Percentiles rank a stretch among this genome's conserved stretches.
These are phyloP conservation scores for Clathrospora elynae DNA, from an alignment of 2,329 filamentous ascomycete genomes.

Conservation along the genomic window DNA sequence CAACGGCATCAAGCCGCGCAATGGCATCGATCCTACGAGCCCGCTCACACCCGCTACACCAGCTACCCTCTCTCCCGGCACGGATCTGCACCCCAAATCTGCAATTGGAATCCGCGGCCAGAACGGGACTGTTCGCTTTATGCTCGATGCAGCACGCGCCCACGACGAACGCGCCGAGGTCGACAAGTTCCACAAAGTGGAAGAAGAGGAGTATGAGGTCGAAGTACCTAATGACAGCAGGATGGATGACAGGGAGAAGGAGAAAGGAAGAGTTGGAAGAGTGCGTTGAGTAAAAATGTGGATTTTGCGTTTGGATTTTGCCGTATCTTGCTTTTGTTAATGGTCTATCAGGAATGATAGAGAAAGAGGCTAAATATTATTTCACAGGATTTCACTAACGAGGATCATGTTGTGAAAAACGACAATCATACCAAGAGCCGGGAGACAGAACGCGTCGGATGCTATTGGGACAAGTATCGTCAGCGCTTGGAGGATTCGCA, in stretches of 20 bases:
- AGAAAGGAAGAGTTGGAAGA: conserved; percentile 27
- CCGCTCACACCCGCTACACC: conserved; percentile 53
- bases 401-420: not conserved
- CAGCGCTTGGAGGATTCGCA: not conserved
- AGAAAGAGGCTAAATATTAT: conserved; percentile 2
- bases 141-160: conserved; percentile 80
- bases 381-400: not conserved
- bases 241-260: conserved; percentile 26
- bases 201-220: conserved; percentile 79
- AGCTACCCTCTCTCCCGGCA: conserved; percentile 49
- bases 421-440: not conserved
- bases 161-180: conserved; percentile 71
- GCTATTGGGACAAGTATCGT: not conserved
- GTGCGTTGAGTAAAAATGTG: conserved; percentile 37
- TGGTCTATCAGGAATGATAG: not conserved
- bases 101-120: conserved; percentile 50
- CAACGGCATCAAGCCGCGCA: conserved; percentile 39
- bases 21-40: conserved; percentile 42
- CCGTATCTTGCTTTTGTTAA: conserved; percentile 3
- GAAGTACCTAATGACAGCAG: conserved; percentile 55
- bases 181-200: conserved; percentile 70
- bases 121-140: conserved; percentile 84
- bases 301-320: conserved; percentile 16
- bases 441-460: not conserved
- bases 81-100: conserved; percentile 43